A percentile compares a stretch with the other conserved stretches of the same genome.
Conservation (phyloP, 331 rosid species). For the Malus hybrid region DNA sequence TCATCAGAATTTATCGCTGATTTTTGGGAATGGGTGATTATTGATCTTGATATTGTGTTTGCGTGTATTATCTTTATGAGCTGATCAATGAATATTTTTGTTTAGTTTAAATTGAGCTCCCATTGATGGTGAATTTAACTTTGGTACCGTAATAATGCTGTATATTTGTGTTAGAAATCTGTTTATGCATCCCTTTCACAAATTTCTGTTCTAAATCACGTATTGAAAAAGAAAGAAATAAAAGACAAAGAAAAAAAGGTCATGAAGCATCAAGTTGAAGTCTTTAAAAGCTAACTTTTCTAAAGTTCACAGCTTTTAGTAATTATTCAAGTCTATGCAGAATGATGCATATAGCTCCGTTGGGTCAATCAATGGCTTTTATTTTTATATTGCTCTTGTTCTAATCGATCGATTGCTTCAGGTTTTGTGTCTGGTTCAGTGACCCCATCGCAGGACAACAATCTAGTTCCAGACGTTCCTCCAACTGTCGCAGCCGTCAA, state of each 20-base stretch:
- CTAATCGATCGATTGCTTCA: constrained; percentile 10
- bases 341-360: neutral
- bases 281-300: neutral
- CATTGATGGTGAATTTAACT: neutral
- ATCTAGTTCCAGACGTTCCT: constrained; percentile 26
- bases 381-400: neutral
- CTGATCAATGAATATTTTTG: neutral
- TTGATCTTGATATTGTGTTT: neutral
- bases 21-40: neutral
- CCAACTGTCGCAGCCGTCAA: constrained; percentile 37
- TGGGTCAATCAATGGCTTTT: neutral
- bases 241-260: neutral
- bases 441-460: constrained; percentile 18
- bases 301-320: neutral
- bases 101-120: neutral
- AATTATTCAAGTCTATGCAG: neutral
- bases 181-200: neutral
- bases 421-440: constrained; percentile 30
- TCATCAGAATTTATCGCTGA: neutral
- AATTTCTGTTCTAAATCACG: neutral
- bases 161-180: neutral
- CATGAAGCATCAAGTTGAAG: neutral
- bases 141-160: neutral
- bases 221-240: neutral
- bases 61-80: neutral